Percentiles rank a stretch among this genome's conserved stretches.
Conservation (phyloP, 495 filamentous ascomycete genomes). For the Hypoxylon fuscum region DNA sequence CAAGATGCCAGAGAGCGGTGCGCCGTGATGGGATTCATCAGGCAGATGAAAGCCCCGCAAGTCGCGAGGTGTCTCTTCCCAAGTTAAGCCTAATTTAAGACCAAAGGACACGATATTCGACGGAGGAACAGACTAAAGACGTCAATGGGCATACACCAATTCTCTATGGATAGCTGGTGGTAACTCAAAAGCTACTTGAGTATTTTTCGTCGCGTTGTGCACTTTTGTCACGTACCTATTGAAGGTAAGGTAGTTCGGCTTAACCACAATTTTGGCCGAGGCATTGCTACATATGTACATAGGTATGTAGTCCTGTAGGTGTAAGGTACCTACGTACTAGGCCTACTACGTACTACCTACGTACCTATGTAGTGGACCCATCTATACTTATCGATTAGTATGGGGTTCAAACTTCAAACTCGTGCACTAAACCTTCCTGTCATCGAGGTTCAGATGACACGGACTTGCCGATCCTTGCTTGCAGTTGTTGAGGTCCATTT, state of each 20-base stretch:
- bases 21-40: conserved; percentile 29
- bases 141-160: neutral
- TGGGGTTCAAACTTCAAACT: no score
- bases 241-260: no score
- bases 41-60: conserved; percentile 27
- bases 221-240: neutral
- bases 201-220: conserved; percentile 6
- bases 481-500: neutral
- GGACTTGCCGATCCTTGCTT: no score
- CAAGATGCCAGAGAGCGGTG: conserved; percentile 11
- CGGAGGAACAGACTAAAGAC: conserved; percentile 4
- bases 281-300: no score
- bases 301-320: neutral
- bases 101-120: neutral
- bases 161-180: neutral
- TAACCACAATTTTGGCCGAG: conserved; percentile 25
- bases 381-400: no score
- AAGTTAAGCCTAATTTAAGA: no score
- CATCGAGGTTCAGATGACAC: no score
- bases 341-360: no score
- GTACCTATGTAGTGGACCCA: no score
- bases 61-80: conserved; percentile 29
- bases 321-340: neutral
- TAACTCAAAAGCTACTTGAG: neutral
- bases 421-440: no score